Base-by-base conservation (phyloP, 1,284 basidiomycete genomes). In the Sanghuangporus baumii region DNA sequence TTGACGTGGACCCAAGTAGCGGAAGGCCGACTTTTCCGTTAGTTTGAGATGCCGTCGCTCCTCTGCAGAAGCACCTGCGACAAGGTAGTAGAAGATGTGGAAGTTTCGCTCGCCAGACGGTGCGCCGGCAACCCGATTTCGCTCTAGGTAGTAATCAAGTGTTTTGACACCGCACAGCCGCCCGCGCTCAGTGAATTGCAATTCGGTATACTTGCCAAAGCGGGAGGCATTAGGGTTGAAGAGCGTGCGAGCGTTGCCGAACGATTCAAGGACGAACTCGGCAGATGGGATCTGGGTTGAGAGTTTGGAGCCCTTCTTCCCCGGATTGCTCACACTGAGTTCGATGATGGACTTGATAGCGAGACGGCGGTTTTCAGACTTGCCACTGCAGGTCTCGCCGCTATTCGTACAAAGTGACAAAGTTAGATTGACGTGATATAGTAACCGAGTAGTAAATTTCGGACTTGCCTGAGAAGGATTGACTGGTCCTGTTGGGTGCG, bases 91-190 rank as follows among this genome's bases (percentile, higher is more conserved):
- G 75, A 98, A 97, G 55, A 96, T 92, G 74, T 98, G 95, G 75
- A 98, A 99, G 69, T 96, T 98, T 31, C 95, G 86, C 74, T 97
- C 94, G 60, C 93, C 93, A 0, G 85, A 89, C 3, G 89, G 89
- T 0, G 89, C 85, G 47, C 86, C 85, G 4, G 90, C 83, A 18
- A 96, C 92, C 16, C 93, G 85, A 64, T 88, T 90, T 52, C 91
- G 84, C 74, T 99, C 95, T 62, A 99, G 84, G 77, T 96, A 98
- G 78, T 99, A 99, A 71, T 98, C 94, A 67, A 98, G 87, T 0
- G 93, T 96, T 76, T 98, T 99, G 72, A 95, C 79, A 67, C 97
- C 96, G 59, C 84, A 87, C 0, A 99, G 78, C 11, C 93, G 84
- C 6, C 96, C 96, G 56, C 91, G 88, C 26, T 97, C 94, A 55